phyloP scores from a whole-genome alignment of 2,329 filamentous ascomycete species.

The Chaetothyriales sp. region DNA sequence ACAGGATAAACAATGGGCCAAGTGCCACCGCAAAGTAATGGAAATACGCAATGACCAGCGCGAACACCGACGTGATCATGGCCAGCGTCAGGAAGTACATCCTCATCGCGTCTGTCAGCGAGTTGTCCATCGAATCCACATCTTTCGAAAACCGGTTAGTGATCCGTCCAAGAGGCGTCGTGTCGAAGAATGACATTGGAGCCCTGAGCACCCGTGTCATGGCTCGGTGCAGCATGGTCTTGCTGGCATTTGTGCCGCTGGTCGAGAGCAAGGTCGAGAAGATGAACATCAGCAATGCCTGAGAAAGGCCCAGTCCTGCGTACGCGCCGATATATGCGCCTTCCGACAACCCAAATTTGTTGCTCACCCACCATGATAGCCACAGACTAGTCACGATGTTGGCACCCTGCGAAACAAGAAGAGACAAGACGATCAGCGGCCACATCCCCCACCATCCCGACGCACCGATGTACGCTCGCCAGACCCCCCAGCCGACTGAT shows the following conservation, averaged over 20 bases:
- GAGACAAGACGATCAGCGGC: constrained; percentile 47
- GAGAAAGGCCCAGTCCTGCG: constrained; percentile 55
- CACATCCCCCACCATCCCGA: constrained; percentile 59
- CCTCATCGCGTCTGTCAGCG: constrained; percentile 71
- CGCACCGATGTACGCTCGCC: constrained; percentile 61
- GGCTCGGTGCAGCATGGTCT: constrained; percentile 65
- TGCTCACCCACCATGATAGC: constrained; percentile 85
- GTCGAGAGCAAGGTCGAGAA: constrained; percentile 70
- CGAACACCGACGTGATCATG: constrained; percentile 72
- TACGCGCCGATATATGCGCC: constrained; percentile 59
- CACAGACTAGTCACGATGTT: constrained; percentile 83
- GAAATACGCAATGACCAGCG: constrained; percentile 88
- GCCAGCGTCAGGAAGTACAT: constrained; percentile 82
- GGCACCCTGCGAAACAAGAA: constrained; percentile 62
- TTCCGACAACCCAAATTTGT: constrained; percentile 54
- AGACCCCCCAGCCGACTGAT: constrained; percentile 69
- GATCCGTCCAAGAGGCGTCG: constrained; percentile 85
- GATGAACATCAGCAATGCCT: constrained; percentile 62
- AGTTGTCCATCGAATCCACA: constrained; percentile 94
- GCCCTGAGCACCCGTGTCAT: constrained; percentile 59
- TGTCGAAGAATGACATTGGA: constrained; percentile 88
- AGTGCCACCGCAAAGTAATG: constrained; percentile 68
- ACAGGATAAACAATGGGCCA: constrained; percentile 57
- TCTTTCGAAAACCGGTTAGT: constrained; percentile 94
- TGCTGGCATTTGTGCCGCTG: constrained; percentile 68